Evolutionary conservation across 208 protist species (phyloP).

Genomic region (Trypanosoma conorhini): DNA sequence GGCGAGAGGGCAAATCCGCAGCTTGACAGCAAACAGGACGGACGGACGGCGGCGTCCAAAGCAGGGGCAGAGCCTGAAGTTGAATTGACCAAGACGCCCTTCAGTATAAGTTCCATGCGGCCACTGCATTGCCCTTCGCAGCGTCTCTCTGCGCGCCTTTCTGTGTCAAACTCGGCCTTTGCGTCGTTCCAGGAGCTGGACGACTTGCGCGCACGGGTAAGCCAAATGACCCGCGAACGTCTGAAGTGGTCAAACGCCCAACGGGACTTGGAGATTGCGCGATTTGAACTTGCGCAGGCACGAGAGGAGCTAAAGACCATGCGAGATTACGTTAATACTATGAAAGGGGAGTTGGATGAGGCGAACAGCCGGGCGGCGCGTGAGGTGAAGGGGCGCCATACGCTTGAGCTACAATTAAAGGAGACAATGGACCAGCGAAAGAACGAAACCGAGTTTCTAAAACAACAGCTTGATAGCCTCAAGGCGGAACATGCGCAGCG

Average conservation of each 20-base stretch:
- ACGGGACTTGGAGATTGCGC: slow-evolving; percentile 74
- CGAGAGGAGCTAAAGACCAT: slow-evolving; percentile 68
- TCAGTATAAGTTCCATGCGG: slow-evolving; percentile 43
- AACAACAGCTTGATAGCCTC: slow-evolving; percentile 61
- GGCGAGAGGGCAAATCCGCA: background rate
- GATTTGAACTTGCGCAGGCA: slow-evolving; percentile 69
- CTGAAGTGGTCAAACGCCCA: slow-evolving; percentile 74
- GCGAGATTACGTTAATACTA: slow-evolving; percentile 38
- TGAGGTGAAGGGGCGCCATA: slow-evolving; percentile 50
- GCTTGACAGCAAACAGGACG: background rate
- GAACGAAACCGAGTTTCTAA: slow-evolving; percentile 70
- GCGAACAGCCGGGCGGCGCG: slow-evolving; percentile 45
- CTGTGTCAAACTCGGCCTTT: slow-evolving; percentile 58
- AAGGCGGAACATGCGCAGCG: slow-evolving; percentile 51
- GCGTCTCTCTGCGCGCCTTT: slow-evolving; percentile 37
- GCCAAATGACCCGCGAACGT: slow-evolving; percentile 75
- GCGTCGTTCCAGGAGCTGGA: slow-evolving; percentile 82
- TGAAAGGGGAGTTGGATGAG: slow-evolving; percentile 60
- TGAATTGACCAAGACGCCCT: slow-evolving; percentile 59
- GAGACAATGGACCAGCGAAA: slow-evolving; percentile 27
- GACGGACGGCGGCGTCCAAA: background rate
- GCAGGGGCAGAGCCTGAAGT: slow-evolving; percentile 32
- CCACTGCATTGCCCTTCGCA: slow-evolving; percentile 28
- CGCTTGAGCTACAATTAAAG: slow-evolving; percentile 35
- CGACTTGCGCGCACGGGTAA: slow-evolving; percentile 69